Percentiles rank a stretch among this genome's conserved stretches.
These are phyloP conservation scores for Chaetomium olivaceum DNA, from an alignment of 2,329 filamentous ascomycete genomes.

Conservation along the genomic window DNA sequence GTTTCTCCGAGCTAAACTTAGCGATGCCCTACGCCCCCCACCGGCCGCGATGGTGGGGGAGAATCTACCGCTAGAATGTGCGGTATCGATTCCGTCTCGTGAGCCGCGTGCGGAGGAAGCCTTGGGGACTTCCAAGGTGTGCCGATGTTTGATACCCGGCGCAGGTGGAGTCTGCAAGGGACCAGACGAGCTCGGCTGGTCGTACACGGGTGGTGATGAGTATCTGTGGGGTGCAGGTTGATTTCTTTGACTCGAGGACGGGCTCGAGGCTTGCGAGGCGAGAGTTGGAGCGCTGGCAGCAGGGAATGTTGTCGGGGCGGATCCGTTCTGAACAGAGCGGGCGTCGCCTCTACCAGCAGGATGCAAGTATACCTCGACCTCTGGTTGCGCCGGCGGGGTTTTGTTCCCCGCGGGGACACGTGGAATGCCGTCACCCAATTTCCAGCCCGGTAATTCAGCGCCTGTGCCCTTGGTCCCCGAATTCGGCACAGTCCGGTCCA, in stretches of 20 bases:
- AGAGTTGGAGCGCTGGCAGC: constrained; percentile 28
- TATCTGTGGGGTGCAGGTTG: constrained; percentile 54
- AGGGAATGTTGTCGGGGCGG: constrained; percentile 7
- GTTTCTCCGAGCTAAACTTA: constrained; percentile 75
- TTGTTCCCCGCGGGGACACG: constrained; percentile 41
- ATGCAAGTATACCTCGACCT: constrained; percentile 38
- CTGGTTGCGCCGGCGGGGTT: constrained; percentile 37
- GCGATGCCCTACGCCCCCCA: constrained; percentile 72
- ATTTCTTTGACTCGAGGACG: constrained; percentile 30
- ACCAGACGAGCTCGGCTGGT: constrained; percentile 49
- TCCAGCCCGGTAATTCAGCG: constrained; percentile 34
- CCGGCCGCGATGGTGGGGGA: constrained; percentile 64
- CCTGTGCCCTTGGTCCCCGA: constrained; percentile 26
- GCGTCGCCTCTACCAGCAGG: constrained; percentile 34
- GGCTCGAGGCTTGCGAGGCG: constrained; percentile 27
- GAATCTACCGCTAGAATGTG: constrained; percentile 75
- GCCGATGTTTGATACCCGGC: constrained; percentile 71
- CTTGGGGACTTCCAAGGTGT: constrained; percentile 86
- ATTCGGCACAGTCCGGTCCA: constrained; percentile 34
- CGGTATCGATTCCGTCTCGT: constrained; percentile 68
- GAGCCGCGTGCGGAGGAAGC: constrained; percentile 64
- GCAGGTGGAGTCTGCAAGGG: constrained; percentile 51
- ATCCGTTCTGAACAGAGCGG: constrained; percentile 34
- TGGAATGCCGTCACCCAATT: constrained; percentile 38
- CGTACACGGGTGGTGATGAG: constrained; percentile 64